Evolutionary conservation across 2,329 filamentous ascomycete genomes (phyloP).

Genomic region (Cordyceps cateniannulata): DNA sequence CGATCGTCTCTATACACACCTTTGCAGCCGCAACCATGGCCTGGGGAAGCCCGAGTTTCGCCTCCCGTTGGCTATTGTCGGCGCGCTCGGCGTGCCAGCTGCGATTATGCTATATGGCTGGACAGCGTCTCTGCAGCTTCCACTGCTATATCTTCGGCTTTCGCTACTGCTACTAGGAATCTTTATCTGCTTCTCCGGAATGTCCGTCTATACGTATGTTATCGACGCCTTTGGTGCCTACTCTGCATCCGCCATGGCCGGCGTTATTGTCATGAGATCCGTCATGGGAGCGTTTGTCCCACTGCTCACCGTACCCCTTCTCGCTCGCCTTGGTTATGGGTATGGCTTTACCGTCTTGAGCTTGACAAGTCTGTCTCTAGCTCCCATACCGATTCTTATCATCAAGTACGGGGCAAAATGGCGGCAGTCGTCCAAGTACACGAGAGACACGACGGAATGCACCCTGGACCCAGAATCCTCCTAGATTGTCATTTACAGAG

Average conservation of each 20-base stretch:
- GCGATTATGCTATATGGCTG: conserved; percentile 5
- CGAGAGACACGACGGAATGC: neutral
- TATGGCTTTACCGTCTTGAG: conserved; percentile 43
- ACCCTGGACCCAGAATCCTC: too few species aligned
- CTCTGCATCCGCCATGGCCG: conserved; percentile 9
- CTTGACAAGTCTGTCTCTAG: conserved; percentile 33
- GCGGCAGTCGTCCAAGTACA: conserved; percentile 18
- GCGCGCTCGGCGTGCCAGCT: conserved; percentile 16
- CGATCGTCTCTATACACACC: conserved; percentile 46
- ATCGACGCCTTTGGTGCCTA: conserved; percentile 4
- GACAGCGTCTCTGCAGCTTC: neutral
- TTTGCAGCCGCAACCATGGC: conserved; percentile 33
- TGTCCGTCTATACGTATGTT: conserved; percentile 5
- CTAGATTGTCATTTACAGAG: too few species aligned
- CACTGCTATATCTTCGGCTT: neutral
- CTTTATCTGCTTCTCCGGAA: neutral
- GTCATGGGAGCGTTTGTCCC: conserved; percentile 52
- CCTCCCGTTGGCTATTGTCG: conserved; percentile 43
- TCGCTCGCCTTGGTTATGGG: conserved; percentile 43
- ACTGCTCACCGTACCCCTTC: conserved; percentile 41
- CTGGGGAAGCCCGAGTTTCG: conserved; percentile 45
- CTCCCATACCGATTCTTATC: conserved; percentile 44
- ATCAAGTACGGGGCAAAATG: conserved; percentile 44
- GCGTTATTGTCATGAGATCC: conserved; percentile 25
- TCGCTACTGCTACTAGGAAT: neutral